phyloP scores from a whole-genome alignment of 2,329 filamentous ascomycete species.

The Fusarium sp. region DNA sequence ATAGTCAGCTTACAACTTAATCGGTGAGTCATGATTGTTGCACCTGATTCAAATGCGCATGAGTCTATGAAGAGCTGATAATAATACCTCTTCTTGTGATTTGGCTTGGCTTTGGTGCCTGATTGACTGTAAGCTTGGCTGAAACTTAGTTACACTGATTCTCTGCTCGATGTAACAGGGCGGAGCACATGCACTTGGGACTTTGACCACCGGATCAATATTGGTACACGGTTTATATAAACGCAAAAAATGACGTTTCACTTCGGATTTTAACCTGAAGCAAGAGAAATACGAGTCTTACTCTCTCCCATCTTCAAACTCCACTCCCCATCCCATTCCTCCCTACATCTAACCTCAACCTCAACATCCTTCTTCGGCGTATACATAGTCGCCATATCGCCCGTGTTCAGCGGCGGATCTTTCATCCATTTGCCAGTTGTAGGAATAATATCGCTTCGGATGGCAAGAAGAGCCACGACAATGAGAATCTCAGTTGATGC shows the following conservation, averaged over 20 bases:
- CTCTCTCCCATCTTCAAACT: slow-evolving; percentile 41
- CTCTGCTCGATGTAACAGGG: too few species aligned
- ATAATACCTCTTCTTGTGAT: fast-evolving
- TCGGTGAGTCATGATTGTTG: neutral
- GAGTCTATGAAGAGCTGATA: fast-evolving
- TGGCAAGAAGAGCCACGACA: slow-evolving; percentile 21
- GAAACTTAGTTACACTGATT: too few species aligned
- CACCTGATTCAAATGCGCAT: neutral
- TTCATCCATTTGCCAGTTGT: slow-evolving; percentile 1
- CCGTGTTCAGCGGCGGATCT: slow-evolving; percentile 1
- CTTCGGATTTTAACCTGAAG: slow-evolving; percentile 30
- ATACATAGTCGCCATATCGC: slow-evolving; percentile 20
- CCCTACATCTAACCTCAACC: slow-evolving; percentile 15
- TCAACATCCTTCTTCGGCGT: slow-evolving; percentile 27
- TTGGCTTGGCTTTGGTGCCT: neutral
- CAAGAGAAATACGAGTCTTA: slow-evolving; percentile 38
- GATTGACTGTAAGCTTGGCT: too few species aligned
- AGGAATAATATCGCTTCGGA: slow-evolving; percentile 5
- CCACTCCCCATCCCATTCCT: slow-evolving; percentile 32
- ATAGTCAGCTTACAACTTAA: neutral
- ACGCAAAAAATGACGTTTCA: neutral
- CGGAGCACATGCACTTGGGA: too few species aligned
- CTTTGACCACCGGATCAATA: too few species aligned
- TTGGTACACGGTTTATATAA: neutral
- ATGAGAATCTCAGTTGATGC: slow-evolving; percentile 45